Evolutionary conservation across 78 protist species (phyloP).

Genomic region (Dictyostelium citrinum): DNA sequence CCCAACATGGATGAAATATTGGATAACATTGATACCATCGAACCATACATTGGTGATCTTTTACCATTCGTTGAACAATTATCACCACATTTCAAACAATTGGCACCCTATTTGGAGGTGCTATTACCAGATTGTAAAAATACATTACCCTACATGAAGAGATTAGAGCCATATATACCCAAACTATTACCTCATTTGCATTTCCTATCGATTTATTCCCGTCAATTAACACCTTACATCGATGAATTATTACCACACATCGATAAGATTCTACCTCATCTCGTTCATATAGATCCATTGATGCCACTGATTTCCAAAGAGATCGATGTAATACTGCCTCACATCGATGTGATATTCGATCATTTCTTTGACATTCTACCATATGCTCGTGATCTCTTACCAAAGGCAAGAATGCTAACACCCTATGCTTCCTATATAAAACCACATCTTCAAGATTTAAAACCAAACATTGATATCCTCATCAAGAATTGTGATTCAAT

Average conservation of each 20-base stretch:
- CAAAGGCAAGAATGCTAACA: constrained; percentile 1
- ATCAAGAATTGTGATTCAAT: constrained; percentile 29
- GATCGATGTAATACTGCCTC: constrained; percentile 12
- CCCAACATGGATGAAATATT: constrained; percentile 30
- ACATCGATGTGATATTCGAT: constrained; percentile 11
- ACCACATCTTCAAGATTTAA: constrained; percentile 4
- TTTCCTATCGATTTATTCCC: not conserved
- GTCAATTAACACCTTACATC: not conserved
- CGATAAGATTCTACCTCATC: constrained; percentile 18
- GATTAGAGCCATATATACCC: constrained; percentile 21
- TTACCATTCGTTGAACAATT: constrained; percentile 11
- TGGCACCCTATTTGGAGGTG: constrained; percentile 3
- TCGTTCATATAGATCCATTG: not conserved
- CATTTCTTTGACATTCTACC: constrained; percentile 12
- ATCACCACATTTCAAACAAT: not conserved
- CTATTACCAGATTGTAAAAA: constrained; percentile 10
- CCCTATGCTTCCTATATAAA: constrained; percentile 10
- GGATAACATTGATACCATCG: not conserved
- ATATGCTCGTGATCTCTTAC: not conserved
- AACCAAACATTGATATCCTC: constrained; percentile 20
- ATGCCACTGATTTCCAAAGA: constrained; percentile 23
- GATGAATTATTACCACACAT: constrained; percentile 39
- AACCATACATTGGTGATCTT: constrained; percentile 21
- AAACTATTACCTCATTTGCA: constrained; percentile 15
- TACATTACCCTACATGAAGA: not conserved